Conservation (phyloP, 2,329 filamentous ascomycete genomes). For the Paraphoma sp. region DNA sequence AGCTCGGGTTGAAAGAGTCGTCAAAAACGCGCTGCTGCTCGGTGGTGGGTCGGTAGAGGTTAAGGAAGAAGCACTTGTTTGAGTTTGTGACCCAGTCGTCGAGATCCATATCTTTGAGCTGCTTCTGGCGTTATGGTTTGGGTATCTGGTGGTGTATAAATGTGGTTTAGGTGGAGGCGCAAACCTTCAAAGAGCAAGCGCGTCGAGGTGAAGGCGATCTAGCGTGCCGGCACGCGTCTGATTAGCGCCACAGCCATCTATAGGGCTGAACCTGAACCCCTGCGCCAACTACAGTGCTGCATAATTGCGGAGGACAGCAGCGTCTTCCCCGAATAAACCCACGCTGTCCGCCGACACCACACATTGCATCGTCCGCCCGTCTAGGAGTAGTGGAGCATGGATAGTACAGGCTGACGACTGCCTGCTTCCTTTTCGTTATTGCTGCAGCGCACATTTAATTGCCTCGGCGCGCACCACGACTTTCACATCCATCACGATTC, state of each 20-base stretch:
- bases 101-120: constrained; percentile 24
- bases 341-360: not conserved
- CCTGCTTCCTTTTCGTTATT: constrained; percentile 17
- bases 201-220: constrained; percentile 18
- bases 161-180: not conserved
- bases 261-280: constrained; percentile 29
- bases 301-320: constrained; percentile 20
- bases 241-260: constrained; percentile 9
- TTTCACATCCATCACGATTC: constrained; percentile 21
- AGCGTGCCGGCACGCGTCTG: constrained; percentile 29
- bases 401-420: constrained; percentile 17
- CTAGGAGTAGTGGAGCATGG: constrained; percentile 18
- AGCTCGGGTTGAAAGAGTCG: constrained; percentile 79
- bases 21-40: constrained; percentile 53
- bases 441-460: constrained; percentile 11
- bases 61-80: constrained; percentile 48
- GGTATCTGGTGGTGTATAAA: not conserved
- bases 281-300: constrained; percentile 12
- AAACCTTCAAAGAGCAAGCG: not conserved
- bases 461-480: constrained; percentile 12
- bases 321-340: not conserved
- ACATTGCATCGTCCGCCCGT: constrained; percentile 3
- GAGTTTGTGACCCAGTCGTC: constrained; percentile 46
- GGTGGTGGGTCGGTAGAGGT: constrained; percentile 39
- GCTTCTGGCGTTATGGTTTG: not conserved